Evolutionary conservation across 2,329 filamentous ascomycete genomes (phyloP), one percentile per base, ranked within the genome.

Genomic region (Keithomyces neogunnii): DNA sequence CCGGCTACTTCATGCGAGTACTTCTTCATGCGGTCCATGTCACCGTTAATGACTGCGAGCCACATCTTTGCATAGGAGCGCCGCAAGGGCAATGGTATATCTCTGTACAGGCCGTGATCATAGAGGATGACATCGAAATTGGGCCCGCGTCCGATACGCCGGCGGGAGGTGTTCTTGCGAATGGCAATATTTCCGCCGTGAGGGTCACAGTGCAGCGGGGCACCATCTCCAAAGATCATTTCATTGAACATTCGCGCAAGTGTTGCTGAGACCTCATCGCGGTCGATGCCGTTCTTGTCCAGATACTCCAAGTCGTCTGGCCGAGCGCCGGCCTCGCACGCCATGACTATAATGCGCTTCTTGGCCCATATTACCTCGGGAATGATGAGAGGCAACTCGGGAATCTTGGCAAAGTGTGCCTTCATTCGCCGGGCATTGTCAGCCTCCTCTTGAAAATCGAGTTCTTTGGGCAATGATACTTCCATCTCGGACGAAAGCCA

Each of bases 81-180:
- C 49, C 90, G 85, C 31, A 96, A 71, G 2, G 81, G 71, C 51
- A 83, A 74, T 0, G 91, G 88, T 49, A 97, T 97, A 59, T 95
- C 89, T 52, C 95, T 87, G 69, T 99, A 99, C 3, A 99, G 77
- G 2, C 93, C 95, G 67, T 99, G 93, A 64, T 99, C 93, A 71
- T 99, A 99, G 3, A 99, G 78, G 51, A 99, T 86, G 50, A 99
- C 81, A 65, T 99, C 93, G 63, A 99, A 99, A 67, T 97, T 97
- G 39, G 83, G 70, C 4, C 73, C 69, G 44, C 73, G 61, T 10
- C 69, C 64, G 3, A 70, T 77, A 53, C 74, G 73, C 39, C 77
- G 73, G 36, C 80, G 75, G 13, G 67, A 70, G 6, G 76, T 66
- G 62, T 92, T 93, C 66, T 88, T 84, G 42, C 91, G 84, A 55